Base-by-base conservation (phyloP, 2,329 filamentous ascomycete genomes). In the Tolypocladium sp. region DNA sequence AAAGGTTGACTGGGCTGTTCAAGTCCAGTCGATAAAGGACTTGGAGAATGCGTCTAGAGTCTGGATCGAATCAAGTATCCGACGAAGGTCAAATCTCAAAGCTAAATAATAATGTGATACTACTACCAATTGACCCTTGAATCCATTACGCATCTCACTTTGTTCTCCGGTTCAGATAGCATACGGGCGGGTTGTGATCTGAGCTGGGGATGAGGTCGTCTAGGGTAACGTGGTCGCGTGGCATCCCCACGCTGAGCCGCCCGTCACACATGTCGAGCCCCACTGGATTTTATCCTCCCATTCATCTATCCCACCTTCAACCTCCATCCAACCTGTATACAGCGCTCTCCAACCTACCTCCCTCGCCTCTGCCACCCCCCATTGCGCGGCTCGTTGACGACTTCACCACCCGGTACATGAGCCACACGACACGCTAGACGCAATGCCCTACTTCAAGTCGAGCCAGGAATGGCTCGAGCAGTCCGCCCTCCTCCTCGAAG, bases 391-490 rank as follows among this genome's bases (percentile, higher is more conserved):
- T 33, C 15, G 20, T 20, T 33, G 27, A 15, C 12, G 9, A 52
- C 3, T 2, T n/a, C 17, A 10, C 9, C 30, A 7, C 49, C 3
- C 49, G 46, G 35, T 17, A 52, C 10, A 35, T 20, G 17, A n/a
- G 49, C 49, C 30, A 12, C 49, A 52, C 49, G 30, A 52, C 30
- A 40, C 51, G 25, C 8, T n/a, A 30, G 59, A 33, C 52, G 61
- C 51, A 59, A 96, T 96, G 92, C 88, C 89, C 72, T 86, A 95
- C 72, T 86, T 96, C 71, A 78, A 82, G 57, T 92, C 90, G 60
- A 90, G 90, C 74, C 88, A 96, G 75, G 88, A 92, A 77, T 99
- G 92, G 89, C 89, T 97, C 65, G 86, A 89, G 68, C 89, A 97
- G 74, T 96, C 93, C 17, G 80, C 86, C 22, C 85, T 92, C 61